Conservation (phyloP, 2,329 filamentous ascomycete genomes). For the Fusarium sp. region DNA sequence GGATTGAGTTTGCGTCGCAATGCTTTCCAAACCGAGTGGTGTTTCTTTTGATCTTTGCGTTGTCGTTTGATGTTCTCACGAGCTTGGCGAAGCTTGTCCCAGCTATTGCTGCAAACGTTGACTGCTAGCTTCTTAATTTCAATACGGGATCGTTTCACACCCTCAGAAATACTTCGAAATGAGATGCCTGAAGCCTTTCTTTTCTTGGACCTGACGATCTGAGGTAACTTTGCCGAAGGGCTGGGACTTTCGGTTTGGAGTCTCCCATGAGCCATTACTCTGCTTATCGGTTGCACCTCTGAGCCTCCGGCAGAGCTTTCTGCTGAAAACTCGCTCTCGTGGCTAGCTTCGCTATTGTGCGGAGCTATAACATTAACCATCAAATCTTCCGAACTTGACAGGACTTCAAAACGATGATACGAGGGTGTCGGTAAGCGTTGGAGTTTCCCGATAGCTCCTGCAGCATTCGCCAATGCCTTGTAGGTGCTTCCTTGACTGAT, state of each 20-base stretch:
- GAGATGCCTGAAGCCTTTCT: constrained; percentile 36
- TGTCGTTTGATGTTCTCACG: constrained; percentile 47
- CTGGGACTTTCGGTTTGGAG: constrained; percentile 31
- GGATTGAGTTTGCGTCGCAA: constrained; percentile 44
- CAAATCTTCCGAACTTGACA: constrained; percentile 46
- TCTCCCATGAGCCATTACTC: constrained; percentile 34
- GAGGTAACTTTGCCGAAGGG: constrained; percentile 10
- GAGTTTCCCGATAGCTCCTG: constrained; percentile 44
- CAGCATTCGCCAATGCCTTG: constrained; percentile 44
- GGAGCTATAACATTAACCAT: constrained; percentile 23
- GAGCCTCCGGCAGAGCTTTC: neutral
- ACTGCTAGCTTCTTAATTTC: constrained; percentile 47
- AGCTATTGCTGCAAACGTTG: constrained; percentile 45
- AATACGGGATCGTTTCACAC: constrained; percentile 41
- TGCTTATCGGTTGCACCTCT: neutral
- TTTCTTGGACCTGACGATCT: constrained; percentile 26
- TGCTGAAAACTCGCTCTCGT: neutral
- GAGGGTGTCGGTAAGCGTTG: constrained; percentile 38
- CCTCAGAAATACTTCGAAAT: constrained; percentile 26
- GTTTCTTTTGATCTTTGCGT: constrained; percentile 41
- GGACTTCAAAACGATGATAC: constrained; percentile 46
- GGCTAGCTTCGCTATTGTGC: constrained; percentile 9
- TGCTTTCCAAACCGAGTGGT: constrained; percentile 48
- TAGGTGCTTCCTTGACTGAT: constrained; percentile 31
- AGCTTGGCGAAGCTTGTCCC: constrained; percentile 43